Base-by-base conservation (phyloP, 225 moss, liverwort and hornwort species). In the Sphagnum contortum region DNA sequence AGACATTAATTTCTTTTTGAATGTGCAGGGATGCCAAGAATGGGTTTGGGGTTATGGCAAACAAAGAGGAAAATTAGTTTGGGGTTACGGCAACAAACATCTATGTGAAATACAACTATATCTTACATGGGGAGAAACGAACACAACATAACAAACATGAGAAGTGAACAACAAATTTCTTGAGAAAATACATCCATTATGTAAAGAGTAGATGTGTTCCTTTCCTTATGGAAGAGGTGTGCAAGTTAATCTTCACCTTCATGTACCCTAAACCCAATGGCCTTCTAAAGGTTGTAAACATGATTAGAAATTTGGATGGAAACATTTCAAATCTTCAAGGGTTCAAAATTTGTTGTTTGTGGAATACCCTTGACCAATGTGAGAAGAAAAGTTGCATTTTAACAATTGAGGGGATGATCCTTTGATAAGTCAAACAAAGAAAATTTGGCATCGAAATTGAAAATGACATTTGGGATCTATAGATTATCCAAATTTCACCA, bases 121-220 rank as follows among this genome's bases (percentile, higher is more conserved):
- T 90, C 44, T 73, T 92, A 63, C 92, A 89, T 57, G 92, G 92
- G 44, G 89, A 89, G 76, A 81, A 63, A 64, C 82, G 74, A 70
- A 84, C 79, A 48, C 74, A 87, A 66, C 80, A 85, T 48, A 76
- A 62, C 58, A 87, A 76, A 64, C 75, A 78, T 49, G 87, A 88
- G 57, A 79, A 85, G 47, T 77, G 87, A 4, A 92, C 92, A 9
- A 77, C 75, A 48, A 85, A 86, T 66, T 88, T 89, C 61, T 54
- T 93, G 76, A 93, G 89, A 77, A 93, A 93, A 69, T 93, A 85
- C 58, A 89, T 88, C 10, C 82, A 89, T 66, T 93, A 93, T 58
- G 83, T 89, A 8, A 89, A 89, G 81, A 89, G 84, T 80, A 85
- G 92, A 70, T 80, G 79, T 64, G 73, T 71, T 59, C 92, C 92